Conservation (phyloP, 2,329 filamentous ascomycete species). For the Arthrobotrys musiformis region DNA sequence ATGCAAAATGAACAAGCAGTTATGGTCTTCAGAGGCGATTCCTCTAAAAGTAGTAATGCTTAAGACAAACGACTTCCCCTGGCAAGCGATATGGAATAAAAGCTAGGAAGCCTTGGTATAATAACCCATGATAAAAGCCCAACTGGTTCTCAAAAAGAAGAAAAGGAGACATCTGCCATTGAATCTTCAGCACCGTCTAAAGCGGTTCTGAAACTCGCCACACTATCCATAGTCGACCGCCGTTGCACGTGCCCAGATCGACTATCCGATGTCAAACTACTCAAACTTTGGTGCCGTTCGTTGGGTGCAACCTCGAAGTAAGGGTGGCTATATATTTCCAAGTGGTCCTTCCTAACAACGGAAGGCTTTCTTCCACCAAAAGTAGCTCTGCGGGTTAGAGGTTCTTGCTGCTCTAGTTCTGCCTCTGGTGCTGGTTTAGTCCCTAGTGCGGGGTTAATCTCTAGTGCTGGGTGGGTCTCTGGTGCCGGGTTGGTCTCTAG, state of each 20-base stretch:
- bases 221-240: slow-evolving; percentile 37
- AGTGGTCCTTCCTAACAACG: slow-evolving; percentile 39
- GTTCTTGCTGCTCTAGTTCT: neutral
- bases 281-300: slow-evolving; percentile 40
- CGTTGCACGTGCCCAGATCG: neutral
- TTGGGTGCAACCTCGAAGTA: slow-evolving; percentile 46
- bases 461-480: neutral
- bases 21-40: neutral
- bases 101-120: neutral
- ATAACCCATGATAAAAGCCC: neutral
- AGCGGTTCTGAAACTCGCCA: slow-evolving; percentile 36
- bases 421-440: neutral
- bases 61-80: neutral
- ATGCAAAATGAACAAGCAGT: neutral
- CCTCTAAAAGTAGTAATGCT: neutral
- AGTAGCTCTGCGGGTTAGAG: slow-evolving; percentile 15
- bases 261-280: slow-evolving; percentile 28
- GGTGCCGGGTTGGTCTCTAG: too few relatives aligned
- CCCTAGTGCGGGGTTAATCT: neutral
- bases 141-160: slow-evolving; percentile 20
- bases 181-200: slow-evolving; percentile 35
- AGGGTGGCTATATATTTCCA: slow-evolving; percentile 46
- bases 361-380: slow-evolving; percentile 19
- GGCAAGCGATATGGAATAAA: neutral
- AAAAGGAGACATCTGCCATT: slow-evolving; percentile 21